Conservation (phyloP, 139 green algal genomes). For the Raphidocelis subcapitata region DNA sequence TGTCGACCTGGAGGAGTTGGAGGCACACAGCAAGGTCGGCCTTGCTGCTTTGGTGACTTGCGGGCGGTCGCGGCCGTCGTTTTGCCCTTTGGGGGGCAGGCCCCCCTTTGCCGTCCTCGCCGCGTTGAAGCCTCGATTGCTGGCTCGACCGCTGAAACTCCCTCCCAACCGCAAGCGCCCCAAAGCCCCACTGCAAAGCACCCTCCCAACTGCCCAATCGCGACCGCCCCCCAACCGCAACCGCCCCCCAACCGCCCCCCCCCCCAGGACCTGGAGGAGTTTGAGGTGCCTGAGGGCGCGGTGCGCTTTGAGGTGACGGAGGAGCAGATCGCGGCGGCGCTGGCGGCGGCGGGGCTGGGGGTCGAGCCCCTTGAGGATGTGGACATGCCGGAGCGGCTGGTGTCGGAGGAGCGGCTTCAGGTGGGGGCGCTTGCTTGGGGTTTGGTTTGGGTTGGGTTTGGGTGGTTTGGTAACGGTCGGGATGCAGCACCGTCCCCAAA, state of each 20-base stretch:
- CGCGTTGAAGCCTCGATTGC: too few relatives aligned
- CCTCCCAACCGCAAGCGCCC: too few relatives aligned
- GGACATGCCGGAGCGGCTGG: conserved; percentile 76
- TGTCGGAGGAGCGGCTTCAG: conserved; percentile 66
- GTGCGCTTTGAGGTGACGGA: conserved; percentile 73
- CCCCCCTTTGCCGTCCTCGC: too few relatives aligned
- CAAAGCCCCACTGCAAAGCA: neutral
- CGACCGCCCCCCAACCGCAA: neutral
- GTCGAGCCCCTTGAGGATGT: conserved; percentile 70
- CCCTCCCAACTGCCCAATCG: neutral
- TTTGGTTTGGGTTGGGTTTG: too few relatives aligned
- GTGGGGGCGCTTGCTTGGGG: too few relatives aligned
- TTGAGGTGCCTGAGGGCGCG: conserved; percentile 52
- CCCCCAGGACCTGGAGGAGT: conserved; percentile 34
- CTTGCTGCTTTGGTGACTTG: too few relatives aligned
- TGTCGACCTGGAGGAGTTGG: conserved; percentile 52
- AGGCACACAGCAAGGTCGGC: conserved; percentile 28
- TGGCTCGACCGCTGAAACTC: too few relatives aligned
- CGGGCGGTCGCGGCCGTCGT: too few relatives aligned
- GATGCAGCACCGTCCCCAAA: too few relatives aligned
- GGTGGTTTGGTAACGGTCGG: too few relatives aligned
- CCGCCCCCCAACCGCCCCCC: too few relatives aligned
- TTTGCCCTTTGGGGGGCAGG: too few relatives aligned
- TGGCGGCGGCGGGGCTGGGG: conserved; percentile 55
- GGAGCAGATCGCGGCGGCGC: conserved; percentile 65